phyloP scores from a whole-genome alignment of 202 grass and related monocot species.

The Zizania palustris region DNA sequence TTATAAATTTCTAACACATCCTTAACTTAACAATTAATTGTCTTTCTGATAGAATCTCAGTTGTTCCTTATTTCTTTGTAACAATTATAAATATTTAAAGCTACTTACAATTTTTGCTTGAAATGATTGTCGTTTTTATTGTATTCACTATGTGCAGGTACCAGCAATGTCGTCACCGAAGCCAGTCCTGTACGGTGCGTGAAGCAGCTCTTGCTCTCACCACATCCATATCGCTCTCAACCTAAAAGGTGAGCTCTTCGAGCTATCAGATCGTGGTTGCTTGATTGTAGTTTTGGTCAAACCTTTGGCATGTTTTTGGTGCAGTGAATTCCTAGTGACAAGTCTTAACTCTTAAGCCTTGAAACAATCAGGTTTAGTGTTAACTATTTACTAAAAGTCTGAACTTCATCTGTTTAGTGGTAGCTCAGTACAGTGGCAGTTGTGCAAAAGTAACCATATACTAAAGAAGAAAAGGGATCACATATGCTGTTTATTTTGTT shows the following conservation, averaged over 20 bases:
- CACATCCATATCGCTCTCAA: conserved; percentile 67
- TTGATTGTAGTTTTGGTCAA: not conserved
- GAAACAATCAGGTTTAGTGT: not conserved
- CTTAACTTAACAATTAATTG: too few species aligned
- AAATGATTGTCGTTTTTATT: conserved; percentile 29
- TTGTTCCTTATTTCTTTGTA: not conserved
- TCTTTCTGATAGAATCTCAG: not conserved
- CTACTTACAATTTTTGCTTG: not conserved
- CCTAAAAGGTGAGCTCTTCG: conserved; percentile 62
- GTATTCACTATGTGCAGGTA: not conserved
- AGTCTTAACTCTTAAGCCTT: not conserved
- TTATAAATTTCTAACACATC: not conserved
- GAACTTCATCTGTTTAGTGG: not conserved
- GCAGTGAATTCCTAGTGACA: not conserved
- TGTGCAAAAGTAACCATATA: not conserved
- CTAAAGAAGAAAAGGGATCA: not conserved
- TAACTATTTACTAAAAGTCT: not conserved
- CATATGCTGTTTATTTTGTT: not conserved
- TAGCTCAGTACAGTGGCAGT: not conserved
- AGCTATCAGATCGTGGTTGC: not conserved
- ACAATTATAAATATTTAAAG: not conserved
- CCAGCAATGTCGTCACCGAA: conserved; percentile 47
- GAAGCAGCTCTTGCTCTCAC: conserved; percentile 78
- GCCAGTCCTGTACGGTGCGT: conserved; percentile 64
- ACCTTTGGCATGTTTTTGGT: not conserved